These are phyloP conservation scores for Podospora conica DNA, from an alignment of 495 filamentous ascomycete species.

Conservation along the genomic window DNA sequence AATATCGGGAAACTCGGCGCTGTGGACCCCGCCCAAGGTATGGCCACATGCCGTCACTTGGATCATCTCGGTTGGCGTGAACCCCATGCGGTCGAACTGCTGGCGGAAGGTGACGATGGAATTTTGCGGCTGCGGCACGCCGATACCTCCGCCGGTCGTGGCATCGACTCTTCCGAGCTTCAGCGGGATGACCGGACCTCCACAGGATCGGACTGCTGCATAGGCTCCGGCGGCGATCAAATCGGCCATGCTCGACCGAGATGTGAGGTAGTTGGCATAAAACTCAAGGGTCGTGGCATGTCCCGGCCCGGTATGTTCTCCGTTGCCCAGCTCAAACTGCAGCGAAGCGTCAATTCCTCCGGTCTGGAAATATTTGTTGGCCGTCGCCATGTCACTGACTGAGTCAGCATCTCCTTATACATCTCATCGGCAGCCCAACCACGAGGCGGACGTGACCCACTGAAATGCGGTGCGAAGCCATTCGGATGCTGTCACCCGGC, in stretches of 20 bases:
- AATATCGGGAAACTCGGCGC: slow-evolving; percentile 47
- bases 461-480: slow-evolving; percentile 59
- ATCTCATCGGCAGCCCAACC: not conserved
- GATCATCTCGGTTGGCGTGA: slow-evolving; percentile 51
- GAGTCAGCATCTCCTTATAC: slow-evolving; percentile 2
- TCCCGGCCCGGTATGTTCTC: slow-evolving; percentile 54
- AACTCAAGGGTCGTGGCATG: slow-evolving; percentile 52
- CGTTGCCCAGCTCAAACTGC: slow-evolving; percentile 49
- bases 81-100: slow-evolving; percentile 55
- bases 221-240: slow-evolving; percentile 55
- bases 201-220: slow-evolving; percentile 51
- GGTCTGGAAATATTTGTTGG: slow-evolving; percentile 39
- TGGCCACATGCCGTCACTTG: slow-evolving; percentile 57
- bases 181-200: slow-evolving; percentile 52
- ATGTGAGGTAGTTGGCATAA: slow-evolving; percentile 48
- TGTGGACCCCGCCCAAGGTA: slow-evolving; percentile 56
- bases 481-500: slow-evolving; percentile 52
- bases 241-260: slow-evolving; percentile 47
- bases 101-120: slow-evolving; percentile 42
- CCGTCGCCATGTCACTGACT: slow-evolving; percentile 50
- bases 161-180: slow-evolving; percentile 52
- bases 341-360: slow-evolving; percentile 57
- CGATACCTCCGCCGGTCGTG: slow-evolving; percentile 38
- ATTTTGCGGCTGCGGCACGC: slow-evolving; percentile 57
- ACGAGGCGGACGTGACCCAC: slow-evolving; percentile 10